Conservation (phyloP, 1,284 basidiomycete genomes). For the Leucoagaricus sp. region DNA sequence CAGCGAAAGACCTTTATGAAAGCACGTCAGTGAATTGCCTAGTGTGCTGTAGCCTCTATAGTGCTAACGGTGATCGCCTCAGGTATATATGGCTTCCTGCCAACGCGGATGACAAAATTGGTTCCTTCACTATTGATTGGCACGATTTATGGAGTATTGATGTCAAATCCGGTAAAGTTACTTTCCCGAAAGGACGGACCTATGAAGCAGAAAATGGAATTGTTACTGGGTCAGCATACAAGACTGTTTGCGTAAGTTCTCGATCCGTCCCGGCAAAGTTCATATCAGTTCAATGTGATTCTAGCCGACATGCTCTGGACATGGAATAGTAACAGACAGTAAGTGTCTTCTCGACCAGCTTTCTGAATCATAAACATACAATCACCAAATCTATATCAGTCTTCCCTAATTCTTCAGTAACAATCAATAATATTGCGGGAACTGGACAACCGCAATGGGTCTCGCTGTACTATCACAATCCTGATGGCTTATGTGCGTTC, state of each 20-base stretch:
- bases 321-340: conserved; percentile 11
- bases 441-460: conserved; percentile 33
- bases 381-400: neutral
- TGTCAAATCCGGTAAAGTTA: conserved; percentile 1
- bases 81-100: conserved; percentile 13
- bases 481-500: conserved; percentile 27
- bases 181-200: conserved; percentile 6
- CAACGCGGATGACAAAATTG: conserved; percentile 4
- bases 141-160: conserved; percentile 9
- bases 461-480: conserved; percentile 33
- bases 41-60: neutral
- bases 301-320: conserved; percentile 11
- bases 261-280: too few relatives aligned
- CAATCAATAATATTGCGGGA: conserved; percentile 28
- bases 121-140: conserved; percentile 9
- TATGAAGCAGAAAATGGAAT: conserved; percentile 10
- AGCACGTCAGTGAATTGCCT: conserved; percentile 3
- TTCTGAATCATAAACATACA: neutral
- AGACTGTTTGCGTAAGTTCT: conserved; percentile 8
- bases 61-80: too few relatives aligned
- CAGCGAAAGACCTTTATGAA: conserved; percentile 9
- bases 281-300: neutral
- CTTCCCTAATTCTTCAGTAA: conserved; percentile 21
- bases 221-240: conserved; percentile 4
- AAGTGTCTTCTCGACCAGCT: neutral